phyloP scores from a whole-genome alignment of 768 basidiomycete species.

The Psilocybe tampanensis region DNA sequence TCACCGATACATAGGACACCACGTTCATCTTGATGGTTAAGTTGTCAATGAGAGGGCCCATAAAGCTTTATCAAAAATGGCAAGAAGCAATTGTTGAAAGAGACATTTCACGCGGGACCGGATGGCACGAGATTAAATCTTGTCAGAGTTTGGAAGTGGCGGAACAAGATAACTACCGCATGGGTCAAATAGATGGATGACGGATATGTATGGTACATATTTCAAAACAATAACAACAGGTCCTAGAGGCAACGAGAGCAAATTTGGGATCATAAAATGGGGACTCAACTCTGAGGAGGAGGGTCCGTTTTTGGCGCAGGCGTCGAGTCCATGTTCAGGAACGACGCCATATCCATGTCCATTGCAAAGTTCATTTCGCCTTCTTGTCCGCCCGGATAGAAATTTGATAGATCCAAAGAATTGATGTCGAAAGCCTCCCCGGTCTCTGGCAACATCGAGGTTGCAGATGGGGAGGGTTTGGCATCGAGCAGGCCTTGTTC shows the following conservation, averaged over 20 bases:
- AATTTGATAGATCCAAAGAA: slow-evolving; percentile 47
- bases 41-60: background rate
- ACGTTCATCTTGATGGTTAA: background rate
- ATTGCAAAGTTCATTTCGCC: slow-evolving; percentile 47
- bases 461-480: slow-evolving; percentile 25
- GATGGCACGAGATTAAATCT: background rate
- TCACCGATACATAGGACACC: background rate
- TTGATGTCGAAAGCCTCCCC: slow-evolving; percentile 49
- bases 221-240: background rate
- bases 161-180: background rate
- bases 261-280: background rate
- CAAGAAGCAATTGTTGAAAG: background rate
- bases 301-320: slow-evolving; percentile 9
- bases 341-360: slow-evolving; percentile 63
- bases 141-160: background rate
- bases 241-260: background rate
- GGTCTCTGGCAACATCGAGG: slow-evolving; percentile 19
- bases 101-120: background rate
- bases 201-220: background rate
- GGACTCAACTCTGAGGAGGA: background rate
- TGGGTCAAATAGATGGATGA: background rate
- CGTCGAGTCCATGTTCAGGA: slow-evolving; percentile 45
- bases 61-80: background rate
- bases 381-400: slow-evolving; percentile 39
- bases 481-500: slow-evolving; percentile 18